Evolutionary conservation across 75 land plant species (phyloP).

Genomic region (Cunninghamia lanceolata): DNA sequence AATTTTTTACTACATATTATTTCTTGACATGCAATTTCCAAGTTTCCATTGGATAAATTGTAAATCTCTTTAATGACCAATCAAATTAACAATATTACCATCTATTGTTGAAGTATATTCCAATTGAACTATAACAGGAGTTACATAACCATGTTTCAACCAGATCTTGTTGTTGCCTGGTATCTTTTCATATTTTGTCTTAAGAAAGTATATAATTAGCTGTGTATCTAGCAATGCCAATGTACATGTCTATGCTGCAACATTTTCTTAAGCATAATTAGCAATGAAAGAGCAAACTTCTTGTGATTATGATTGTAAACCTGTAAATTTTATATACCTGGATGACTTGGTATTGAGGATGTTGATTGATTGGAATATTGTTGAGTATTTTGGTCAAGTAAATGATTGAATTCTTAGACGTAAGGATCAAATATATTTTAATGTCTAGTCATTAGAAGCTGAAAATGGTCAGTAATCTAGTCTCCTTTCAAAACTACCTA

Average conservation of each 20-base stretch:
- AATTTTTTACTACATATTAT: background rate
- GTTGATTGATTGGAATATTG: background rate
- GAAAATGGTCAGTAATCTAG: background rate
- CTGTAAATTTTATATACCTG: background rate
- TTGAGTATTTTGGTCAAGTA: background rate
- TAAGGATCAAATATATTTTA: background rate
- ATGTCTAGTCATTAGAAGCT: background rate
- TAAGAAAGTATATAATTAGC: background rate
- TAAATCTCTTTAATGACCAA: background rate
- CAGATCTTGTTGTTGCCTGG: background rate
- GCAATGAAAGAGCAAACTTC: background rate
- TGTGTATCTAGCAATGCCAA: background rate
- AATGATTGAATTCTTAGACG: background rate
- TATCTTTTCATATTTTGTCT: background rate
- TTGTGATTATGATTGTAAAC: background rate
- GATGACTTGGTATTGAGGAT: background rate
- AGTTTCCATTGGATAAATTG: background rate
- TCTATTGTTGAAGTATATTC: background rate
- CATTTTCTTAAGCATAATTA: background rate
- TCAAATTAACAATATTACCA: background rate
- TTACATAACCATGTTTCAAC: background rate
- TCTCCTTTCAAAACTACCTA: conserved; percentile 1
- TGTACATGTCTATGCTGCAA: background rate
- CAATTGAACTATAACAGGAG: background rate
- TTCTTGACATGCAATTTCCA: conserved; percentile 3